Percentiles rank a stretch among this genome's conserved stretches.
Conservation (phyloP, 495 filamentous ascomycete species). For the Neurospora sp. region DNA sequence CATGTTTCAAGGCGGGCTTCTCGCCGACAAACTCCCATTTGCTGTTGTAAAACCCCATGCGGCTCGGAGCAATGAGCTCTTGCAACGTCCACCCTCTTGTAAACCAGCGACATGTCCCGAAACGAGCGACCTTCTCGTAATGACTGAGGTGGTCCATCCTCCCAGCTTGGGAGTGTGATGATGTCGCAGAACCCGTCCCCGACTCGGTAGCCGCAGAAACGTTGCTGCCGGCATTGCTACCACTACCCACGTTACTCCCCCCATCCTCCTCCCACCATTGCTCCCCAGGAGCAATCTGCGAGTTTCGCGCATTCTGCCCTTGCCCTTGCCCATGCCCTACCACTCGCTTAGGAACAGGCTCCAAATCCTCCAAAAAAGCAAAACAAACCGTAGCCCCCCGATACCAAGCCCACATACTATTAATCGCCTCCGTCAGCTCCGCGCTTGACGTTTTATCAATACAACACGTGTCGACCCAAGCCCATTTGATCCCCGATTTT, state of each 20-base stretch:
- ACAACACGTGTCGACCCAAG: constrained; percentile 39
- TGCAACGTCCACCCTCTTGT: constrained; percentile 31
- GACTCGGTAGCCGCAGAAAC: not conserved
- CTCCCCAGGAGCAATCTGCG: not conserved
- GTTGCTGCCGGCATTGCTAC: not conserved
- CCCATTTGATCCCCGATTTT: constrained; percentile 19
- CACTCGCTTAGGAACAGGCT: not conserved
- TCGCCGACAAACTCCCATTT: constrained; percentile 17
- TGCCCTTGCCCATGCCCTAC: not conserved
- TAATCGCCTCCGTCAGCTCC: constrained; percentile 36
- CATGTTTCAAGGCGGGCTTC: constrained; percentile 1
- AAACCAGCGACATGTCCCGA: constrained; percentile 21
- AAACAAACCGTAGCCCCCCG: constrained; percentile 22
- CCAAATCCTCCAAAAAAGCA: constrained; percentile 22
- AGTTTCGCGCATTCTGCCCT: not conserved
- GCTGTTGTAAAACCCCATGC: constrained; percentile 21
- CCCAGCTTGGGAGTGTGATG: not conserved
- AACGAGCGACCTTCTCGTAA: not conserved
- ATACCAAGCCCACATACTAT: constrained; percentile 41
- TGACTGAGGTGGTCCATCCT: not conserved
- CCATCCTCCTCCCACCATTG: not conserved
- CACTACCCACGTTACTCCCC: not conserved
- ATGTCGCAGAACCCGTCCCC: not conserved
- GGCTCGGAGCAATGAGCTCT: constrained; percentile 28
- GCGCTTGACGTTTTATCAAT: constrained; percentile 37